Percentiles rank a stretch among this genome's conserved stretches.
phyloP scores from a whole-genome alignment of 192 early-diverging fungal species.

The Entomortierella chlamydospora region DNA sequence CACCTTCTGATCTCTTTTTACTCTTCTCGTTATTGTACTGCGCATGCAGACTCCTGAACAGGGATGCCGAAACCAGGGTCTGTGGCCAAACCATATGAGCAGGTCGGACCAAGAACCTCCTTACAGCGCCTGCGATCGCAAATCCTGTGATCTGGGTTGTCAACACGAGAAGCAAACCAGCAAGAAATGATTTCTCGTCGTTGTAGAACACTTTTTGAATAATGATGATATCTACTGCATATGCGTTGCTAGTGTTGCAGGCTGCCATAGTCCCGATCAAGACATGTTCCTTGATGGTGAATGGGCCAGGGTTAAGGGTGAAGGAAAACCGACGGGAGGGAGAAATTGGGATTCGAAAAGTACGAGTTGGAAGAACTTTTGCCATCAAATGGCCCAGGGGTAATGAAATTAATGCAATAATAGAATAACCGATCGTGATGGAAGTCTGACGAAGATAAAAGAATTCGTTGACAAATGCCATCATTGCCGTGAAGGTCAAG shows the following conservation, averaged over 20 bases:
- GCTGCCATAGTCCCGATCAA: slow-evolving; percentile 66
- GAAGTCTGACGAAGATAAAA: slow-evolving; percentile 61
- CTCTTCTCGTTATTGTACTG: neutral
- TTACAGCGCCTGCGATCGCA: slow-evolving; percentile 55
- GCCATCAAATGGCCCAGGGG: slow-evolving; percentile 61
- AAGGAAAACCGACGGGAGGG: slow-evolving; percentile 49
- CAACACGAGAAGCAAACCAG: slow-evolving; percentile 64
- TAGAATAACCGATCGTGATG: slow-evolving; percentile 51
- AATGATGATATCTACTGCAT: slow-evolving; percentile 64
- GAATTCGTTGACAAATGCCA: slow-evolving; percentile 65
- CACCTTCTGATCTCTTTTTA: neutral
- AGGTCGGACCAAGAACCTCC: slow-evolving; percentile 80
- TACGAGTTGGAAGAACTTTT: slow-evolving; percentile 44
- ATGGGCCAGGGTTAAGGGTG: slow-evolving; percentile 68
- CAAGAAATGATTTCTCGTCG: slow-evolving; percentile 60
- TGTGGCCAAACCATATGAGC: slow-evolving; percentile 88
- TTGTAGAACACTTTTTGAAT: slow-evolving; percentile 62
- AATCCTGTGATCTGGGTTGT: slow-evolving; percentile 63
- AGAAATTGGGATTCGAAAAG: slow-evolving; percentile 28
- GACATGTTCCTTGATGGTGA: slow-evolving; percentile 73
- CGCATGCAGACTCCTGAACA: slow-evolving; percentile 79
- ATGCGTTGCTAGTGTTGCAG: slow-evolving; percentile 57
- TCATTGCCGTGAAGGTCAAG: slow-evolving; percentile 44
- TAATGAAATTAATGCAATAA: slow-evolving; percentile 60
- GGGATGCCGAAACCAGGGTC: slow-evolving; percentile 74